Conservation (phyloP, 495 filamentous ascomycete species). For the Antarctomyces pellizariae region DNA sequence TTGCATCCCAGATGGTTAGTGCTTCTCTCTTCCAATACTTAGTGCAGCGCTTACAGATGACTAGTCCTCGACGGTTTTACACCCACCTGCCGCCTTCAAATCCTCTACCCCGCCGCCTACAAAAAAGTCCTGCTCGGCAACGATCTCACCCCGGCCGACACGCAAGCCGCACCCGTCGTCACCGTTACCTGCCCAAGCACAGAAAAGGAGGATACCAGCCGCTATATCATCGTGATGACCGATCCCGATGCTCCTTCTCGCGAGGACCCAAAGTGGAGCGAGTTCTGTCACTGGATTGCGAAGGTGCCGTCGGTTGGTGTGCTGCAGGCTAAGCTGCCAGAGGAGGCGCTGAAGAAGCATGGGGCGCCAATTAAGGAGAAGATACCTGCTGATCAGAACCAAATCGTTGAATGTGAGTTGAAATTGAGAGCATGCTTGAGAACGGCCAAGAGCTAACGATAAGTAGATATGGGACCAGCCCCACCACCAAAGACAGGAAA, state of each 20-base stretch:
- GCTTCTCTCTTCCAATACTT: too few species aligned
- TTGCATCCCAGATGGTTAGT: too few species aligned
- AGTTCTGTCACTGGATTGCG: conserved; percentile 52
- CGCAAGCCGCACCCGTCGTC: too few species aligned
- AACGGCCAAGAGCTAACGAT: not conserved
- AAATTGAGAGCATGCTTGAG: too few species aligned
- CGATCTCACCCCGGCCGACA: too few species aligned
- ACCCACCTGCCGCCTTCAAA: conserved; percentile 5
- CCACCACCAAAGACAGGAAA: conserved; percentile 42
- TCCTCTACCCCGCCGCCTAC: conserved; percentile 3
- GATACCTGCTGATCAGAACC: too few species aligned
- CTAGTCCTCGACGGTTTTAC: conserved; percentile 11
- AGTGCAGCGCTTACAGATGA: too few species aligned
- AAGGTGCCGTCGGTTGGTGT: conserved; percentile 11
- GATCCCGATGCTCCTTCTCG: conserved; percentile 50
- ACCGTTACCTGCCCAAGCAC: too few species aligned
- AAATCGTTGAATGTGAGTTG: conserved; percentile 7
- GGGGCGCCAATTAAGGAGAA: too few species aligned
- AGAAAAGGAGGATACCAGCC: too few species aligned
- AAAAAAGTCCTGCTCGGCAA: not conserved
- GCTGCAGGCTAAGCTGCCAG: not conserved
- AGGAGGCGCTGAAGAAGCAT: too few species aligned
- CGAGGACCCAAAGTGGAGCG: conserved; percentile 38
- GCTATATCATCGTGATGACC: conserved; percentile 28
- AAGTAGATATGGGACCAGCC: conserved; percentile 24